Evolutionary conservation across 2,329 filamentous ascomycete genomes (phyloP).

Genomic region (Aspergillus neoniger): DNA sequence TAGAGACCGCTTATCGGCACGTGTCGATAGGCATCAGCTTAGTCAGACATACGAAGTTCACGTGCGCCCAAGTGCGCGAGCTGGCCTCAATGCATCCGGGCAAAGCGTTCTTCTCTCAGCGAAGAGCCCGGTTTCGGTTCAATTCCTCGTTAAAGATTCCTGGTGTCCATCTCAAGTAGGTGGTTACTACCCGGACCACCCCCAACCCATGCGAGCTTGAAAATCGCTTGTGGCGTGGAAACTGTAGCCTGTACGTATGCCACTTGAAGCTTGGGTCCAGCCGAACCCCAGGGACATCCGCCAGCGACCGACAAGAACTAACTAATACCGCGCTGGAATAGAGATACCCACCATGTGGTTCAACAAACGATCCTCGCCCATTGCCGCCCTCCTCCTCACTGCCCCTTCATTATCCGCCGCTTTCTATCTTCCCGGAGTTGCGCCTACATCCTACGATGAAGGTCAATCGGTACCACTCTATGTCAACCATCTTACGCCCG

Average conservation of each 20-base stretch:
- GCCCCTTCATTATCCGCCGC: constrained; percentile 54
- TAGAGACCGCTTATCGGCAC: constrained; percentile 27
- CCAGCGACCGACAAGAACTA: constrained; percentile 19
- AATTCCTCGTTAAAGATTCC: neutral
- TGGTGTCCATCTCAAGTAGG: neutral
- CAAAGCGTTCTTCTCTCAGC: neutral
- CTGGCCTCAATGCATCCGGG: constrained; percentile 18
- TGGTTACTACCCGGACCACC: neutral
- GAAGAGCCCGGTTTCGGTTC: neutral
- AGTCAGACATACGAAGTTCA: constrained; percentile 11
- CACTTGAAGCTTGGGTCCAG: neutral
- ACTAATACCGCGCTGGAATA: constrained; percentile 13
- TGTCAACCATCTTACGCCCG: constrained; percentile 90
- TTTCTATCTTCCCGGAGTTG: constrained; percentile 96
- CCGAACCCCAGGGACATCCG: neutral
- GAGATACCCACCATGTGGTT: constrained; percentile 39
- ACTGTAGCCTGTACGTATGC: constrained; percentile 26
- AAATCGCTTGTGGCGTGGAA: constrained; percentile 15
- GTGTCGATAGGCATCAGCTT: constrained; percentile 20
- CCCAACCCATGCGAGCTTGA: constrained; percentile 17
- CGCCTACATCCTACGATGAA: constrained; percentile 84
- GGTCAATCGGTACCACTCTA: constrained; percentile 81
- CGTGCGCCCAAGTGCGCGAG: constrained; percentile 21
- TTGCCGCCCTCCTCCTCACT: constrained; percentile 34
- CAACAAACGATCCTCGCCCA: constrained; percentile 30